Evolutionary conservation across 2,329 filamentous ascomycete species (phyloP).

Genomic region (Pseudogymnoascus verrucosus): DNA sequence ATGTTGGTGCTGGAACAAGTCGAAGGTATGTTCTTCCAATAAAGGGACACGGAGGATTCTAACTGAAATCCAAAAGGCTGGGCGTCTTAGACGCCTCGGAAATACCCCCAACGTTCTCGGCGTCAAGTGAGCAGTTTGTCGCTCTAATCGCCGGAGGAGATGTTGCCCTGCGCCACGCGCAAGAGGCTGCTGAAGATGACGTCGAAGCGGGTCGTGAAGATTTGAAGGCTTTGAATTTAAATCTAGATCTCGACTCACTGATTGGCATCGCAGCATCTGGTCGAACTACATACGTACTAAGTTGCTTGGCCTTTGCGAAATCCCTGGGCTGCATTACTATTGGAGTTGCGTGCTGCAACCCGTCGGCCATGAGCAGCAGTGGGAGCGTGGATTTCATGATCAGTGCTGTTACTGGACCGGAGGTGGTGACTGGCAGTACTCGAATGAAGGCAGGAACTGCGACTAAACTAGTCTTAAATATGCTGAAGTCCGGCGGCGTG

Average conservation of each 20-base stretch:
- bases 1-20: constrained; percentile 38
- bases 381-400: constrained; percentile 29
- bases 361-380: constrained; percentile 21
- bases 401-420: constrained; percentile 33
- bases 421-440: constrained; percentile 39
- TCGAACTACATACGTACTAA: constrained; percentile 35
- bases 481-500: constrained; percentile 14
- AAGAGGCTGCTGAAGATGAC: constrained; percentile 36
- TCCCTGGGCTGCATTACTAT: constrained; percentile 30
- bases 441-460: constrained; percentile 38
- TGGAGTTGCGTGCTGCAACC: constrained; percentile 33
- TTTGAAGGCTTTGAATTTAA: constrained; percentile 25
- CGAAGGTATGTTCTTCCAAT: constrained; percentile 27
- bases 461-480: constrained; percentile 37
- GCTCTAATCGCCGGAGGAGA: constrained; percentile 36
- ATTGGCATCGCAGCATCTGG: constrained; percentile 37
- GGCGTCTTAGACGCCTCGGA: constrained; percentile 36
- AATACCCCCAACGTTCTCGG: constrained; percentile 35
- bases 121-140: constrained; percentile 32
- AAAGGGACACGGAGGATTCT: background rate
- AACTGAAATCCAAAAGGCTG: constrained; percentile 22
- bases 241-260: constrained; percentile 29
- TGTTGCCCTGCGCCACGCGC: constrained; percentile 32
- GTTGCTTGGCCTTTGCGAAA: constrained; percentile 31
- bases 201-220: constrained; percentile 25